Base-by-base conservation (phyloP, 2,329 filamentous ascomycete species). In the Alternaria metachromatica region DNA sequence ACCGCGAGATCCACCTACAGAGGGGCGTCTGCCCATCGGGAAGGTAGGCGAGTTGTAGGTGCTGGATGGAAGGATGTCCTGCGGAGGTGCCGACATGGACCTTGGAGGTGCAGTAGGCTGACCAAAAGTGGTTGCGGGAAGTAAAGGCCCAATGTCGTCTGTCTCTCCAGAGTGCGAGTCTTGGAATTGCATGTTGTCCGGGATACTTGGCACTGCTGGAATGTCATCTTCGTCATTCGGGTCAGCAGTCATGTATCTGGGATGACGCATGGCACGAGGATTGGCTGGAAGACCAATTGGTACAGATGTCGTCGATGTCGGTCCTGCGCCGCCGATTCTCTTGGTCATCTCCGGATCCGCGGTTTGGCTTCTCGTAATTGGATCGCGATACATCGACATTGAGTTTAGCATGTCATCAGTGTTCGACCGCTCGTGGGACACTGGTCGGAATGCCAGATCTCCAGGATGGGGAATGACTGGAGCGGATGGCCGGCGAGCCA, bases 181-280 rank as follows among this genome's bases (percentile, higher is more conserved):
- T 25, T 79, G 78, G 49, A 30, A 12, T 21, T 75, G 76, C 21
- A 80, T 70, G 45, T 78, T 80, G n/a, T 86, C 84, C 0, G 89
- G 88, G 28, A 88, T 83, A 60, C 85, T 82, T 28, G 87, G 84
- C 11, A 88, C 83, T n/a, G 84, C 83, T 23, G 87, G 87, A 23
- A 84, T 82, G 30, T 79, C 77, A 15, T 86, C 83, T 33, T 82
- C 79, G 48, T 84, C 82, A 50, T 81, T 82, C 45, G 85, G 82
- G 62, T 89, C 86, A 3, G 84, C 80, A 68, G 88, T 87, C 77
- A 86, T 86, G 70, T 95, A 89, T 46, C 92, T 89, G 2, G 88
- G 87, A 76, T 96, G 89, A 20, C 92, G 88, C 94, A 97, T 97
- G 1, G 94, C 94, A 81, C 93, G 90, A 28, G 95, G 94, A 1